Evolutionary conservation across 2,329 filamentous ascomycete species (phyloP).

Genomic region (Colletotrichum karsti): DNA sequence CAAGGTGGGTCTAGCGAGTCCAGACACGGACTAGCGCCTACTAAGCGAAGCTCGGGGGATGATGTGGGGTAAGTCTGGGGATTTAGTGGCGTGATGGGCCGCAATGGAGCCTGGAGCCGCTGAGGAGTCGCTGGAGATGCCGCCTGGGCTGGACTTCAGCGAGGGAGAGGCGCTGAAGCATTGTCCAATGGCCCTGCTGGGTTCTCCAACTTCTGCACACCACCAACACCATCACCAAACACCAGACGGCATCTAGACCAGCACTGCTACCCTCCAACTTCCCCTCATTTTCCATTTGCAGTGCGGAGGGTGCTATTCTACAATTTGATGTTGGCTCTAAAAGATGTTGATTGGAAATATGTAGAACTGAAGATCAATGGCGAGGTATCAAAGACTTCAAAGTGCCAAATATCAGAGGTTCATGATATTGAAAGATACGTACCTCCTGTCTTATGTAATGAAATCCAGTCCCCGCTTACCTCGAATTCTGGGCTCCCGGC

Average conservation of each 20-base stretch:
- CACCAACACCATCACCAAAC: not conserved
- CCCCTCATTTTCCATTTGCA: not conserved
- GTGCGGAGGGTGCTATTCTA: not conserved
- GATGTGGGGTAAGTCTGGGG: slow-evolving; percentile 27
- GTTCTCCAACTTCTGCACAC: slow-evolving; percentile 1
- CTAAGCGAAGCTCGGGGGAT: not conserved
- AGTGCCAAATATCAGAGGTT: not conserved
- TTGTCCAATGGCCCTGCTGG: not conserved
- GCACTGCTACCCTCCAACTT: not conserved
- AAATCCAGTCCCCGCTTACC: too few species aligned
- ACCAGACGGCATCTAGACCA: not conserved
- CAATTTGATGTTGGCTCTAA: not conserved
- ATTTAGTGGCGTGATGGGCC: slow-evolving; percentile 29
- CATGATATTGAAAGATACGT: not conserved
- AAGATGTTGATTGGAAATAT: too few species aligned
- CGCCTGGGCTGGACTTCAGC: not conserved
- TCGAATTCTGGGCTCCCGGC: too few species aligned
- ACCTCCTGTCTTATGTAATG: not conserved
- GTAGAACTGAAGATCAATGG: too few species aligned
- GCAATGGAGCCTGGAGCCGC: slow-evolving; percentile 9
- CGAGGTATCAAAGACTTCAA: not conserved
- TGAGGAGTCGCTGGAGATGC: not conserved
- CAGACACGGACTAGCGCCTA: not conserved
- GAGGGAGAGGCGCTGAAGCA: not conserved
- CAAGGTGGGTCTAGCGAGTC: not conserved